These are phyloP conservation scores for Prunus davidiana DNA, from an alignment of 306 rosid species.

Conservation along the genomic window DNA sequence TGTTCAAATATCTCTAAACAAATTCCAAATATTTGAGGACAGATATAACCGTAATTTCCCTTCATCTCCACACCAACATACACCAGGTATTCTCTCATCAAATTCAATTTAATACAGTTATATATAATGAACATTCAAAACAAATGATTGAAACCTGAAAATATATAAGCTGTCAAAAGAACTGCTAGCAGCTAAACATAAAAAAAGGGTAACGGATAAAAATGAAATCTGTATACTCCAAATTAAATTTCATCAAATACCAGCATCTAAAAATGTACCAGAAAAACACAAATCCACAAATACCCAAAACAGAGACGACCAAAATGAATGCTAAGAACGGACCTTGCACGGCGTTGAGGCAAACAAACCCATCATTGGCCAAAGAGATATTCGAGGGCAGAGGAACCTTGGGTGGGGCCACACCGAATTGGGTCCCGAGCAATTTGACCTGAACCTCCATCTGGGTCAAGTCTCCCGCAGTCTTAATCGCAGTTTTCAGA, in stretches of 20 bases:
- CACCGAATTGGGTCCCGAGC: conserved; percentile 79
- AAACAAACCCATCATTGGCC: conserved; percentile 73
- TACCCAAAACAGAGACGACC: not conserved
- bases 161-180: not conserved
- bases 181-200: not conserved
- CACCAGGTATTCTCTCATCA: not conserved
- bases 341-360: conserved; percentile 58
- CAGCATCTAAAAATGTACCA: not conserved
- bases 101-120: not conserved
- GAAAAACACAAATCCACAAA: not conserved
- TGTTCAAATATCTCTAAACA: not conserved
- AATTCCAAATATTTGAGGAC: not conserved
- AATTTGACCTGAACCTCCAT: conserved; percentile 65
- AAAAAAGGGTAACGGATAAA: not conserved
- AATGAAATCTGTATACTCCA: not conserved
- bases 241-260: not conserved
- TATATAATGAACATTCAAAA: not conserved
- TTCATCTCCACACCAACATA: too few species aligned
- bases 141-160: not conserved
- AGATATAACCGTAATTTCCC: too few species aligned
- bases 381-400: conserved; percentile 64
- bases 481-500: conserved; percentile 82
- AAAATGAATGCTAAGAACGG: not conserved
- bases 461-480: conserved; percentile 90
- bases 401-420: conserved; percentile 62